Evolutionary conservation across 208 protist species (phyloP).

Genomic region (Trypanosoma caninum): DNA sequence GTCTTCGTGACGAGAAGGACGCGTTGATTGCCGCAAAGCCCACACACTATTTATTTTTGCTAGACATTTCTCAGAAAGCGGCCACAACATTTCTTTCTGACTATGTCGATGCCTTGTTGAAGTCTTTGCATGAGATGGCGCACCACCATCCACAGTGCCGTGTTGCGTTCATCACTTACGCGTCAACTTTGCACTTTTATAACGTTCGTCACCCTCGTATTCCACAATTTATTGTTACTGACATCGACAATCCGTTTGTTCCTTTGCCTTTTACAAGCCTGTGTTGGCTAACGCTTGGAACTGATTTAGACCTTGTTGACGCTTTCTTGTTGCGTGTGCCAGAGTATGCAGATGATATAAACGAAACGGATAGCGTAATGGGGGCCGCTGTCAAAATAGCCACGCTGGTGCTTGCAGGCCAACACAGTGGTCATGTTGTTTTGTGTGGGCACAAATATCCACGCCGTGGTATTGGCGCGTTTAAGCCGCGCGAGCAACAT

Average conservation of each 20-base stretch:
- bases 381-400: conserved; percentile 81
- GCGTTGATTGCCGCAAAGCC: conserved; percentile 38
- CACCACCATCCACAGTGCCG: conserved; percentile 56
- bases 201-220: conserved; percentile 71
- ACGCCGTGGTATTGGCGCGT: conserved; percentile 53
- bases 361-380: conserved; percentile 59
- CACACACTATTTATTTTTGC: conserved; percentile 81
- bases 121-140: conserved; percentile 70
- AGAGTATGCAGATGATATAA: conserved; percentile 34
- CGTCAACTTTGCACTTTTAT: conserved; percentile 88
- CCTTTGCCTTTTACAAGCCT: conserved; percentile 87
- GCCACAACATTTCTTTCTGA: conserved; percentile 58
- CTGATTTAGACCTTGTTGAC: conserved; percentile 59
- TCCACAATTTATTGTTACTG: conserved; percentile 77
- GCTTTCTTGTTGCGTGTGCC: conserved; percentile 56
- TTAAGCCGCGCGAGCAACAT: conserved; percentile 78
- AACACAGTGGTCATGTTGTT: conserved; percentile 78
- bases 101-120: conserved; percentile 62
- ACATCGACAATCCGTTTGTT: conserved; percentile 87
- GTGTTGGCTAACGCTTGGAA: conserved; percentile 86
- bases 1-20: conserved; percentile 53
- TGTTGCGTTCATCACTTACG: conserved; percentile 90
- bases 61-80: conserved; percentile 76
- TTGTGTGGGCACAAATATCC: conserved; percentile 52
- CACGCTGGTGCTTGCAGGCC: conserved; percentile 69